Evolutionary conservation across 176 grass and related monocot species (phyloP), one percentile per base, ranked within the genome.

Genomic region (Rhynchospora pubera): DNA sequence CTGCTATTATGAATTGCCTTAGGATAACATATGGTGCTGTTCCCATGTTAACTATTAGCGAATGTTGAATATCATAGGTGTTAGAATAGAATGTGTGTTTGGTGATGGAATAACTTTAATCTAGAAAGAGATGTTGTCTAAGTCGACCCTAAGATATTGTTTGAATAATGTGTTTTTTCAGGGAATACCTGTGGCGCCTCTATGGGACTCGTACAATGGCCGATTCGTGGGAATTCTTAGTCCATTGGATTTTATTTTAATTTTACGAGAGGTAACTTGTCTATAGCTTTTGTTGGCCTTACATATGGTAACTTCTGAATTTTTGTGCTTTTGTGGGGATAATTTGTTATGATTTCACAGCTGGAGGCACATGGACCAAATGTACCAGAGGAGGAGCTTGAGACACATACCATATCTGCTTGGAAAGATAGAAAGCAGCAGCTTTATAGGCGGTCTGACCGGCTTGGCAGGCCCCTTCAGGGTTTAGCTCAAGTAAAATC

Each of bases 391-490:
- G 91, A 95, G 52, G 92, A 99, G 88, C 93, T 95, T 60, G 97
- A 99, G 77, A 99, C 93, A 18, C 97, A 99, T 61, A 93, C 97
- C 28, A 99, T 99, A 87, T 96, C 91, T 88, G 97, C 97, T 57
- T 99, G 97, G 97, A 99, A 99, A 83, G 89, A 93, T 26, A 89
- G 84, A 77, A 99, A 99, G 80, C 85, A 81, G 28, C 97, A 99
- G 65, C 81, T 84, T 83, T 99, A 89, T 72, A 84, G 61, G 79
- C 88, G 88, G 81, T 85, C 80, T 9, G 89, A 89, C 82, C 88
- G 83, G 22, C 92, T 88, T 70, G 85, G 87, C 68, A 86, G 77
- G 70, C 67, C 92, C 66, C 84, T 91, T 79, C 89, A 95, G 50
- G 84, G 86, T 57, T 69, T 99, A 57, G 90, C 94, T 75, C 91